Evolutionary conservation across 2,329 filamentous ascomycete genomes (phyloP).

Genomic region (Scorias spongiosa): DNA sequence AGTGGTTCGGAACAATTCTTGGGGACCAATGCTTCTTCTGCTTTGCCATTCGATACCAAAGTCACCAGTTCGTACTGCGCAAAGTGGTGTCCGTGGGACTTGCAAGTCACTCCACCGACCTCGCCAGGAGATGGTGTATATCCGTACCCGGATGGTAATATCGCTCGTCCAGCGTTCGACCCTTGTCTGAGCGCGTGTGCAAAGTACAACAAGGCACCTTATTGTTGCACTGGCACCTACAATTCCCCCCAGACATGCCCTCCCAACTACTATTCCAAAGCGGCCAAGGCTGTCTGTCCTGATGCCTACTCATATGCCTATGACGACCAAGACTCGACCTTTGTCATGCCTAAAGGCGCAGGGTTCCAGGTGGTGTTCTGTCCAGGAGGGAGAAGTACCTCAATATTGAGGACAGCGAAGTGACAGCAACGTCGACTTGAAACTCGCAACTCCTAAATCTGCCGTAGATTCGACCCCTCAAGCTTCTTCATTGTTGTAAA

Average conservation of each 20-base stretch:
- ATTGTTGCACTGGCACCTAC: slow-evolving; percentile 63
- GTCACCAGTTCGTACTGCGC: slow-evolving; percentile 43
- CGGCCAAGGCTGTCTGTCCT: slow-evolving; percentile 61
- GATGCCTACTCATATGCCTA: slow-evolving; percentile 70
- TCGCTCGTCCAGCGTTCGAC: slow-evolving; percentile 55
- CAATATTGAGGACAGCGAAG: background rate
- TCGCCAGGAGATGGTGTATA: slow-evolving; percentile 64
- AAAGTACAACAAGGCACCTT: slow-evolving; percentile 47
- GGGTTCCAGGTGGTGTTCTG: slow-evolving; percentile 71
- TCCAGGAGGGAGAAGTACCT: slow-evolving; percentile 40
- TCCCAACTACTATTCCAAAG: slow-evolving; percentile 51
- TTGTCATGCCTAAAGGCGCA: slow-evolving; percentile 47
- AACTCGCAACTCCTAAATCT: no score
- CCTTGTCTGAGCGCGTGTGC: slow-evolving; percentile 67
- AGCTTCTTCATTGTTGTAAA: no score
- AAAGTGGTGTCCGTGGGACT: slow-evolving; percentile 68
- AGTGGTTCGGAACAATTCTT: slow-evolving; percentile 37
- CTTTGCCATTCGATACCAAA: slow-evolving; percentile 49
- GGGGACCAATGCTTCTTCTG: slow-evolving; percentile 49
- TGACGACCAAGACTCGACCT: slow-evolving; percentile 42
- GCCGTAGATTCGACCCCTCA: no score
- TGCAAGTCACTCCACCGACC: slow-evolving; percentile 51
- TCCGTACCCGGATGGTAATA: slow-evolving; percentile 62
- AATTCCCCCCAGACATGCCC: slow-evolving; percentile 48
- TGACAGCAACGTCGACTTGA: background rate